Conservation (phyloP, 1,139 yeast genomes). For the Kodamaea derodonti region DNA sequence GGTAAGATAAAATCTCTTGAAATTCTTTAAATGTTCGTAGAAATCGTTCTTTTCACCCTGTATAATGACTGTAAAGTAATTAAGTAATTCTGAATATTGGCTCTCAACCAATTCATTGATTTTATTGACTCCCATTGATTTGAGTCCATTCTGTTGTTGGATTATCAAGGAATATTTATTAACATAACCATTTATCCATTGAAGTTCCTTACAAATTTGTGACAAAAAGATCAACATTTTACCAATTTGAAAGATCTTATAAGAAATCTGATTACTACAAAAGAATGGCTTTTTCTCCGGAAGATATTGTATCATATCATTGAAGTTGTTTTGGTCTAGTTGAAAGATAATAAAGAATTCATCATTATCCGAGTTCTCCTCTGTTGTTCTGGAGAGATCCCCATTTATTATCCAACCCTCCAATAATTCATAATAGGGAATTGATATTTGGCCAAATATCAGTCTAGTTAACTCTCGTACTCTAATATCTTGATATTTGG, state of each 20-base stretch:
- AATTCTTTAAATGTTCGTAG: constrained; percentile 53
- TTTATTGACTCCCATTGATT: constrained; percentile 26
- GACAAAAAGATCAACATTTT: constrained; percentile 69
- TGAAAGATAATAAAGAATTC: constrained; percentile 65
- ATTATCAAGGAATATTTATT: constrained; percentile 34
- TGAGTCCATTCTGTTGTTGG: constrained; percentile 28
- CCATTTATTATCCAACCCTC: constrained; percentile 73
- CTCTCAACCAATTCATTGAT: constrained; percentile 35
- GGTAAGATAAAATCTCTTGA: constrained; percentile 67
- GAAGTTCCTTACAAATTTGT: constrained; percentile 55
- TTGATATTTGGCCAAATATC: constrained; percentile 47
- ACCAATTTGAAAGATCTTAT: constrained; percentile 70
- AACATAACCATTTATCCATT: constrained; percentile 49
- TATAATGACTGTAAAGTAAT: constrained; percentile 49
- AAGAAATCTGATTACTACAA: constrained; percentile 38
- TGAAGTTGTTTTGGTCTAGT: constrained; percentile 25
- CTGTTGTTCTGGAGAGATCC: constrained; percentile 29
- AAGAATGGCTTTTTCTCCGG: constrained; percentile 57
- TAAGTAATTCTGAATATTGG: constrained; percentile 57
- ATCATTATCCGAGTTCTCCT: constrained; percentile 24
- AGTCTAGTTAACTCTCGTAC: constrained; percentile 41
- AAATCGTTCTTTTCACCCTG: constrained; percentile 44
- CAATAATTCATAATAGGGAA: constrained; percentile 62
- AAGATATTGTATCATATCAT: constrained; percentile 32
- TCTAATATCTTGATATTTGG: constrained; percentile 60